Evolutionary conservation across 2,329 filamentous ascomycete species (phyloP), one percentile per base, ranked within the genome.

Genomic region (Calonectria henricotiae): DNA sequence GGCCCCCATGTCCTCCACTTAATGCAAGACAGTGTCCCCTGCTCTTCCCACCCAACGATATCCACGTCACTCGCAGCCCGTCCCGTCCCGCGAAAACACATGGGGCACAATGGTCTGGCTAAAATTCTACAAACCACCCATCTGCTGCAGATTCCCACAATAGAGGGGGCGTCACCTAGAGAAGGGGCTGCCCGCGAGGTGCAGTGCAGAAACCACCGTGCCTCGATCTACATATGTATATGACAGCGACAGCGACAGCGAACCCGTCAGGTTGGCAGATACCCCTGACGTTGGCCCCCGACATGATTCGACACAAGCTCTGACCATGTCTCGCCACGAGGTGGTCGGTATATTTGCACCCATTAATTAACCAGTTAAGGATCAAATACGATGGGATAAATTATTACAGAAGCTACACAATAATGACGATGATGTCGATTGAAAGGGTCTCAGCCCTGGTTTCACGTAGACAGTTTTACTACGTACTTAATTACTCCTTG

Each of bases 1-100:
- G 44, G 39, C 54, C 67, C 63, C 67, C 67, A 61, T 69, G 67
- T 62, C 65, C 62, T 62, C 67, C 62, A 69, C 67, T 69, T 69
- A 61, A 69, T 69, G 67, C 67, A 69, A 62, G 67, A 69, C 67
- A 69, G 60, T 12, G 54, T 61, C 54, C 32, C 44, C 44, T 64
- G 43, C 64, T 44, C 39, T 23, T 62, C 37, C 54, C 49, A 49
- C 61, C 61, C 66, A 46, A 30, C 32, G 55, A 27, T 35, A 51
- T 41, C 67, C 67, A 69, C 55, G 67, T 69, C 67, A 69, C 41
- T 35, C 35, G n/a, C 39, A 47, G 37, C 44, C 51, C 44, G 62
- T 61, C 39, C 55, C 55, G 37, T 61, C 55, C 39, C 51, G 51
- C 35, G 32, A 58, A 58, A 58, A 58, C 51, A 58, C 51, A 58